Conservation (phyloP, 306 rosid genomes). For the Mimosa pudica region DNA sequence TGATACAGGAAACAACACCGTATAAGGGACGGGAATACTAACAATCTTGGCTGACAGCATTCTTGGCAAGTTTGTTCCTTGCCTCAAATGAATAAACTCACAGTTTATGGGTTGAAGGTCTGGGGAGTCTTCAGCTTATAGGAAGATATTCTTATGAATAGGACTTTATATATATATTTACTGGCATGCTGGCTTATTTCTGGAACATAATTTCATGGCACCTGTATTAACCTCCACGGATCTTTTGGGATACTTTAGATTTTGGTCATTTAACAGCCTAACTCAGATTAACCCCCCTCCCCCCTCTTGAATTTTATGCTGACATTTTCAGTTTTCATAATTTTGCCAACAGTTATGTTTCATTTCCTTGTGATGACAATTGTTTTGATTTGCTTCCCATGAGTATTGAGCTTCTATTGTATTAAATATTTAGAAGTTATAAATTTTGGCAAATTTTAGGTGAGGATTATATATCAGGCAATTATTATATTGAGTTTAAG, state of each 20-base stretch:
- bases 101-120: constrained; percentile 29
- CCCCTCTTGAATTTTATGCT: constrained; percentile 33
- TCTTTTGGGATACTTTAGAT: constrained; percentile 42
- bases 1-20: constrained; percentile 73
- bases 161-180: constrained; percentile 7
- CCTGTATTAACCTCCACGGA: constrained; percentile 36
- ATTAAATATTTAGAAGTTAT: neutral
- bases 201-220: constrained; percentile 30
- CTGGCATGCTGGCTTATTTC: constrained; percentile 31
- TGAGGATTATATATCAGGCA: neutral
- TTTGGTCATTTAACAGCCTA: constrained; percentile 34
- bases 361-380: constrained; percentile 1
- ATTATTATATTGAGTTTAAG: neutral
- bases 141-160: constrained; percentile 27
- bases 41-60: constrained; percentile 36
- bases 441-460: neutral
- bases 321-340: constrained; percentile 23
- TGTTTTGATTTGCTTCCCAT: neutral
- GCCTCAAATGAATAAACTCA: constrained; percentile 36
- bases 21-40: constrained; percentile 82
- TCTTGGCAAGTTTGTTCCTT: constrained; percentile 19
- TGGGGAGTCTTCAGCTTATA: constrained; percentile 26
- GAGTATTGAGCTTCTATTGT: neutral
- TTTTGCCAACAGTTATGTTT: constrained; percentile 11
- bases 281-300: constrained; percentile 25